A percentile compares a stretch with the other conserved stretches of the same genome.
These are phyloP conservation scores for Emmonsiellopsis sp. DNA, from an alignment of 2,329 filamentous ascomycete genomes.

Conservation along the genomic window DNA sequence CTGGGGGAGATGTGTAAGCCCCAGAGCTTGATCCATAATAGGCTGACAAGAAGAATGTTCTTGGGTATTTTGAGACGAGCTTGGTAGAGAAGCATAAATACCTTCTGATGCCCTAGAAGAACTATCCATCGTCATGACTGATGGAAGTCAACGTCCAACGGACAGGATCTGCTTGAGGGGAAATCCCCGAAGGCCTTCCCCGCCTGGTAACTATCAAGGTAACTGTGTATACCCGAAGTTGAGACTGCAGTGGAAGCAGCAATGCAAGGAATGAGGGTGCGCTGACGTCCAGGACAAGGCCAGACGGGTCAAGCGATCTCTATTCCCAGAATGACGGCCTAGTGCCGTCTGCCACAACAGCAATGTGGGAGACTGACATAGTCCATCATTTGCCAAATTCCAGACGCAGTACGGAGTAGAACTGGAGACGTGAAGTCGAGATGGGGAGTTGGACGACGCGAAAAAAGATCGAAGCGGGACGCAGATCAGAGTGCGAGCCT, in stretches of 20 bases:
- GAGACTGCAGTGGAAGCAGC: not conserved
- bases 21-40: constrained; percentile 24
- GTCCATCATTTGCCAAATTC: not conserved
- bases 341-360: constrained; percentile 11
- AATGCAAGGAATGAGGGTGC: not conserved
- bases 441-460: not conserved
- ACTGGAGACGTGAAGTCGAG: not conserved
- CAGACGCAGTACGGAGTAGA: too few species aligned
- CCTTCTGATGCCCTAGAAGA: constrained; percentile 20
- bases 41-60: constrained; percentile 15
- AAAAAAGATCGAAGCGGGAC: not conserved
- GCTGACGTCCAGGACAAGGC: not conserved
- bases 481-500: not conserved
- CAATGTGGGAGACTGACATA: not conserved
- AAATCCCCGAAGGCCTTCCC: constrained; percentile 1
- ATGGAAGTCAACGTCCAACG: constrained; percentile 7
- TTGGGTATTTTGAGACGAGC: constrained; percentile 5
- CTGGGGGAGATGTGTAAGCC: constrained; percentile 35
- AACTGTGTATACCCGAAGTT: not conserved
- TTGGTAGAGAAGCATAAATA: constrained; percentile 27
- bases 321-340: not conserved
- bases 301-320: not conserved
- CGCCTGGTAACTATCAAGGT: not conserved
- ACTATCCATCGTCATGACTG: constrained; percentile 13
- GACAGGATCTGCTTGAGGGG: constrained; percentile 7